Base-by-base conservation (phyloP, 2,329 filamentous ascomycete genomes). In the Lizonia empirigonia region DNA sequence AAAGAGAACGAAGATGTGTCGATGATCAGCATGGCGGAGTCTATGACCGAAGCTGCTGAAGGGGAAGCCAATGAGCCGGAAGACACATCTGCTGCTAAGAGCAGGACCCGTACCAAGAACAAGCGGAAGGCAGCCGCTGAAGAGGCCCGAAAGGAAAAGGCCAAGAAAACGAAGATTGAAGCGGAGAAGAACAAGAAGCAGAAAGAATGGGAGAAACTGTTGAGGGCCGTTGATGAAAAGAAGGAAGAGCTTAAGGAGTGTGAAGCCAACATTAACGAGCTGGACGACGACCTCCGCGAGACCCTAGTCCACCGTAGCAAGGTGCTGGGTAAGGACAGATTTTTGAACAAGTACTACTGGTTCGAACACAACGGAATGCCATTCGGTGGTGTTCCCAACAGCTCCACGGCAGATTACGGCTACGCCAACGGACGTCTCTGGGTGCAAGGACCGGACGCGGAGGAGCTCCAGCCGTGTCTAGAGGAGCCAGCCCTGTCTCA, bases 311-410 rank as follows among this genome's bases (percentile, higher is more conserved):
- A 92, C 27, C 87, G 94, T 55, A 96, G 92, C 15, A 87, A 90
- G 56, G 86, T 93, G 15, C 80, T 99, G 20, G 94, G 94, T 53
- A 93, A 94, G 71, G 94, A 99, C 74, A 86, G 94, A 35, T 99
- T 96, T 79, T 96, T 93, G 86, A 97, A 99, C 74, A 85, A 93
- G 45, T 99, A 97, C 75, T 97, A 95, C 79, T 99, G 94, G 93
- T 97, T 97, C 72, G 94, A 99, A 75, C 88, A 93, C 56, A 99
- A 97, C 67, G 94, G 92, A 19, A 97, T 97, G 92, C 94, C 94
- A 0, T 96, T 93, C 66, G 91, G 83, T 24, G 94, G 94, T 4
- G 80, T 97, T 47, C 92, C 92, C 0, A 85, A 83, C 58, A 96
- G 91, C 72, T 97, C 92, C 13, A 97, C 93, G 1, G 89, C 91